A percentile compares a stretch with the other conserved stretches of the same genome.
phyloP scores from a whole-genome alignment of 192 early-diverging fungal genomes.

The Blastocladiella britannica region DNA sequence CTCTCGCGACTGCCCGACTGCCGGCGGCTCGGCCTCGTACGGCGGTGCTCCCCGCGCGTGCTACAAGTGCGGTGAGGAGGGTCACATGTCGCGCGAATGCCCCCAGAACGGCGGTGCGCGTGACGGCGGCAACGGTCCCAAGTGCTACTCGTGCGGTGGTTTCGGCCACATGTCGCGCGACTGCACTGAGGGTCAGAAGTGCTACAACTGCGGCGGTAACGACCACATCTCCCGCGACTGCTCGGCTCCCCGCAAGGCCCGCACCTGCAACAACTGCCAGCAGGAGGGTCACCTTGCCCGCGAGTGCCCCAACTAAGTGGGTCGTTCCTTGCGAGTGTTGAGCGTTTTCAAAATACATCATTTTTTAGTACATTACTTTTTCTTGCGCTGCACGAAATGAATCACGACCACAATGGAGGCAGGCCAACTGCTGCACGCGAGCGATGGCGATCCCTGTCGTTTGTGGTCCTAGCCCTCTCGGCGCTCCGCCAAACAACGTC shows the following conservation, averaged over 20 bases:
- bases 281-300: neutral
- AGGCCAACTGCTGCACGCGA: no score
- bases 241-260: constrained; percentile 3
- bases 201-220: constrained; percentile 23
- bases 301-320: neutral
- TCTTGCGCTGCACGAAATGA: no score
- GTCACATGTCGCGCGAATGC: neutral
- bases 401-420: no score
- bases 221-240: constrained; percentile 26
- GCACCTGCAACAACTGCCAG: neutral
- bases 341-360: no score
- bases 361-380: no score
- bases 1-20: constrained; percentile 15
- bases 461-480: no score
- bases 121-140: neutral
- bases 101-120: neutral
- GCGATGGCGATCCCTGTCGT: no score
- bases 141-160: constrained; percentile 5
- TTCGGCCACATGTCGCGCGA: constrained; percentile 1
- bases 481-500: no score
- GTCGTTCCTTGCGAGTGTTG: neutral
- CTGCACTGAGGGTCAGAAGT: constrained; percentile 1
- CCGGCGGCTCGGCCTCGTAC: no score
- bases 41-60: no score
- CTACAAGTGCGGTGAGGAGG: neutral